These are phyloP conservation scores for Mortierella sp. DNA, from an alignment of 371 early-diverging fungal genomes.

Conservation along the genomic window DNA sequence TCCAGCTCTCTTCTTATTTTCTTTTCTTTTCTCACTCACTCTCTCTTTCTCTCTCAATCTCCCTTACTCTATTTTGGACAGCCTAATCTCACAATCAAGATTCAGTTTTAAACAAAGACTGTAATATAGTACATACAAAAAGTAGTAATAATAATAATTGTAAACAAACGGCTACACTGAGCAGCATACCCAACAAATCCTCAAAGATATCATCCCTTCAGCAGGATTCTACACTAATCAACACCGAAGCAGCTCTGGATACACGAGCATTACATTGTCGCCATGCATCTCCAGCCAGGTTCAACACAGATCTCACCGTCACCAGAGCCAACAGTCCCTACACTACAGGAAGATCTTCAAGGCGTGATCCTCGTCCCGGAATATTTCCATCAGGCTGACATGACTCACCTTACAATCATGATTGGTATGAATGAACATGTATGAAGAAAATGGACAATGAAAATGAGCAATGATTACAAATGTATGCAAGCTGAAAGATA, in stretches of 20 bases:
- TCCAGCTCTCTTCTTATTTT: conserved; percentile 1
- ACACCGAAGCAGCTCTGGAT: background rate
- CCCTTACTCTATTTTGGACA: background rate
- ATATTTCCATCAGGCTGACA: conserved; percentile 80
- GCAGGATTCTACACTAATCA: background rate
- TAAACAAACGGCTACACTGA: too few species aligned
- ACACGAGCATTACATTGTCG: background rate
- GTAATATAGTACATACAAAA: too few species aligned
- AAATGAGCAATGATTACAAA: background rate
- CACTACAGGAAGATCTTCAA: conserved; percentile 43
- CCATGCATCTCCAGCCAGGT: conserved; percentile 49
- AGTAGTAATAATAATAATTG: too few species aligned
- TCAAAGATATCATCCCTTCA: background rate
- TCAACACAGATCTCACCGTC: conserved; percentile 51
- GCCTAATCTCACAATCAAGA: too few species aligned
- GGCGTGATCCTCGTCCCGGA: conserved; percentile 70
- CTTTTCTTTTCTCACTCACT: conserved; percentile 11
- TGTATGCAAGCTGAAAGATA: background rate
- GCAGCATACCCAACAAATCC: background rate
- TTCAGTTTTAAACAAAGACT: too few species aligned
- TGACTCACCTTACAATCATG: conserved; percentile 79
- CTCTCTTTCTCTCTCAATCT: background rate
- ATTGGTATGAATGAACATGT: conserved; percentile 64
- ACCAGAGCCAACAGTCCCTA: conserved; percentile 51
- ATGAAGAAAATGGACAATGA: background rate